Conservation (phyloP, 352 stramenopile species). For the Phytopythium aichiense region DNA sequence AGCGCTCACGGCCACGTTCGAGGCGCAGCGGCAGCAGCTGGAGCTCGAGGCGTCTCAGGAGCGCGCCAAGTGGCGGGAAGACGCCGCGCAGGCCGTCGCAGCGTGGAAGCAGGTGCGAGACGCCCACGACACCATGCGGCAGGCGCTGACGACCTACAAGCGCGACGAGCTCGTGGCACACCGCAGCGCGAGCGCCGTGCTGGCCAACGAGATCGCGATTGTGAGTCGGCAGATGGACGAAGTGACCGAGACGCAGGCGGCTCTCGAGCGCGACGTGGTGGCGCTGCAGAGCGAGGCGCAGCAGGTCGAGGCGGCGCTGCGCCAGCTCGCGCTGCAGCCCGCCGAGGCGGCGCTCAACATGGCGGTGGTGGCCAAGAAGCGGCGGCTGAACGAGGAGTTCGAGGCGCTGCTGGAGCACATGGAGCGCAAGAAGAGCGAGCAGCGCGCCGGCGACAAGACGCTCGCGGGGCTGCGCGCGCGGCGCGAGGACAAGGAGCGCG, state of each 20-base stretch:
- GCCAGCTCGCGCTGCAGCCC: constrained; percentile 57
- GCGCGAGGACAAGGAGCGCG: constrained; percentile 66
- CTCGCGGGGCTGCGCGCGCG: constrained; percentile 42
- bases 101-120: constrained; percentile 31
- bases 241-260: constrained; percentile 53
- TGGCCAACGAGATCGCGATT: constrained; percentile 74
- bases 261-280: constrained; percentile 54
- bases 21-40: constrained; percentile 13
- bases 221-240: constrained; percentile 74
- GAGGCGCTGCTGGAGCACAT: constrained; percentile 68
- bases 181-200: constrained; percentile 58
- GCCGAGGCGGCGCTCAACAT: constrained; percentile 37
- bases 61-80: constrained; percentile 24
- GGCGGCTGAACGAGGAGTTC: constrained; percentile 79
- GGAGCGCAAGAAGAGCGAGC: constrained; percentile 61
- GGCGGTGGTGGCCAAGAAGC: constrained; percentile 68
- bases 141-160: constrained; percentile 80
- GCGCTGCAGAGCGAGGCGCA: constrained; percentile 59
- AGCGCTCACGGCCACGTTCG: not conserved
- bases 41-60: constrained; percentile 21
- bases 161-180: constrained; percentile 74
- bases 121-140: constrained; percentile 54
- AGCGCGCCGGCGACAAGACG: constrained; percentile 60
- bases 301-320: constrained; percentile 40
- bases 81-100: constrained; percentile 23